A percentile compares a stretch with the other conserved stretches of the same genome.
These are phyloP conservation scores for Lithohypha guttulata DNA, from an alignment of 2,329 filamentous ascomycete genomes.

Conservation along the genomic window DNA sequence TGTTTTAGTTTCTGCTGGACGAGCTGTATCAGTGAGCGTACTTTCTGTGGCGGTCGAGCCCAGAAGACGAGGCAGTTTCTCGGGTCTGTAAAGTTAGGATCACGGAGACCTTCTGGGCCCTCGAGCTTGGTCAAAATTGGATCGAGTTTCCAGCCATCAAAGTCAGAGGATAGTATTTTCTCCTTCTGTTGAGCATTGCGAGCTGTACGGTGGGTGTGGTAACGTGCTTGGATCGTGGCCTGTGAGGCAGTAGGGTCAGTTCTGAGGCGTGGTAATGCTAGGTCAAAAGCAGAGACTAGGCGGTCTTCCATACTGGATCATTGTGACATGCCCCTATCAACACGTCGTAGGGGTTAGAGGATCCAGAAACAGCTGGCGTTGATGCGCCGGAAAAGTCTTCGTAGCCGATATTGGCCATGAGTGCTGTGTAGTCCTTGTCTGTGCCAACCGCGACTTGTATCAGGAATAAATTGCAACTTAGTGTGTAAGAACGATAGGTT, in stretches of 20 bases:
- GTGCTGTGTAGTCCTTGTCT: too few species aligned
- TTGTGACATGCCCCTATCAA: conserved; percentile 58
- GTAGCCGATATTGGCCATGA: conserved; percentile 24
- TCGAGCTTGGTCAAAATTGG: conserved; percentile 61
- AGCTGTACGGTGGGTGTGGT: conserved; percentile 60
- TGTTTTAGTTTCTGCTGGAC: conserved; percentile 57
- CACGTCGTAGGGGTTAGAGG: conserved; percentile 64
- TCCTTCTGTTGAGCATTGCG: conserved; percentile 66
- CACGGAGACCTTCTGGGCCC: conserved; percentile 41
- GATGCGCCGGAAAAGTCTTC: conserved; percentile 29
- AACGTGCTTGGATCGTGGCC: conserved; percentile 63
- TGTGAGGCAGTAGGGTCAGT: too few species aligned
- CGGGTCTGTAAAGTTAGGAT: conserved; percentile 62
- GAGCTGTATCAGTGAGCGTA: conserved; percentile 55
- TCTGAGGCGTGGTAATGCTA: too few species aligned
- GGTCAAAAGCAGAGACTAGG: too few species aligned
- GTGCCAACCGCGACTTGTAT: too few species aligned
- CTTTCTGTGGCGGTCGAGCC: conserved; percentile 66
- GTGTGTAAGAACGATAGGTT: too few species aligned
- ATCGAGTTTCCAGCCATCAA: conserved; percentile 63
- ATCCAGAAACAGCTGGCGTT: conserved; percentile 24
- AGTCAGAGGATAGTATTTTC: conserved; percentile 56
- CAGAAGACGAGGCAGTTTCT: conserved; percentile 80
- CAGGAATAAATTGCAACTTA: too few species aligned
- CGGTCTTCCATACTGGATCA: conserved; percentile 56